Evolutionary conservation across 2,329 filamentous ascomycete species (phyloP).

Genomic region (Exophiala phaeomuriformis): DNA sequence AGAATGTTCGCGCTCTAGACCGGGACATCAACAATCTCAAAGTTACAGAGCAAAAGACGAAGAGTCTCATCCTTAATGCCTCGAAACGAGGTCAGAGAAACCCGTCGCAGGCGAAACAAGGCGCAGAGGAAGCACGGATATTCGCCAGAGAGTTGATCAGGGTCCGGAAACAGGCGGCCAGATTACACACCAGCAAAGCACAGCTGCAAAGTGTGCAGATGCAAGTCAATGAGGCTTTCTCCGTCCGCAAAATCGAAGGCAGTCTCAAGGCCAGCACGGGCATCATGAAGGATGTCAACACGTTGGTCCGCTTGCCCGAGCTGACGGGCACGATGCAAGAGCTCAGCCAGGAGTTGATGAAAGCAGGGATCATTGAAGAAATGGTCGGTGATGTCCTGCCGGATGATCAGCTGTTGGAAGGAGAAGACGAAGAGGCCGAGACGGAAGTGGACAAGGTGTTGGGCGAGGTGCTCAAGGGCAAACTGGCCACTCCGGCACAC

Average conservation of each 20-base stretch:
- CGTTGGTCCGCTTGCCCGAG: slow-evolving; percentile 73
- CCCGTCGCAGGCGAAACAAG: slow-evolving; percentile 69
- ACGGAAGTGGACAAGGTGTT: slow-evolving; percentile 89
- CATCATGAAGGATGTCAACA: slow-evolving; percentile 96
- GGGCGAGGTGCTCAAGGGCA: slow-evolving; percentile 80
- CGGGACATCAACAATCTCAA: slow-evolving; percentile 79
- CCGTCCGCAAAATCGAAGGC: slow-evolving; percentile 90
- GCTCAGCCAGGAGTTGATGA: slow-evolving; percentile 77
- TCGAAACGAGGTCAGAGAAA: slow-evolving; percentile 74
- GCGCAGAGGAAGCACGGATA: slow-evolving; percentile 71
- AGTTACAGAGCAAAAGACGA: slow-evolving; percentile 73
- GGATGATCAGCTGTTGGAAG: slow-evolving; percentile 61
- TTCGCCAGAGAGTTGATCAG: slow-evolving; percentile 85
- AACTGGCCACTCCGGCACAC: slow-evolving; percentile 28
- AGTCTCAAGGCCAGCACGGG: slow-evolving; percentile 77
- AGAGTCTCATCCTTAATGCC: slow-evolving; percentile 73
- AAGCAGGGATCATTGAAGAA: slow-evolving; percentile 94
- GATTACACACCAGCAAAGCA: slow-evolving; percentile 79
- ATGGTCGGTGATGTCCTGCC: slow-evolving; percentile 85
- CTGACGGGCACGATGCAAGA: slow-evolving; percentile 84
- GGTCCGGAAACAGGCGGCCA: slow-evolving; percentile 64
- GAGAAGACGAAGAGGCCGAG: slow-evolving; percentile 68
- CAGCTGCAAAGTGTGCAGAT: slow-evolving; percentile 90
- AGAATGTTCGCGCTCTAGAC: slow-evolving; percentile 88
- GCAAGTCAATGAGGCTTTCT: slow-evolving; percentile 96